phyloP scores from a whole-genome alignment of 2,329 filamentous ascomycete species.

The Aspergillus bombycis region DNA sequence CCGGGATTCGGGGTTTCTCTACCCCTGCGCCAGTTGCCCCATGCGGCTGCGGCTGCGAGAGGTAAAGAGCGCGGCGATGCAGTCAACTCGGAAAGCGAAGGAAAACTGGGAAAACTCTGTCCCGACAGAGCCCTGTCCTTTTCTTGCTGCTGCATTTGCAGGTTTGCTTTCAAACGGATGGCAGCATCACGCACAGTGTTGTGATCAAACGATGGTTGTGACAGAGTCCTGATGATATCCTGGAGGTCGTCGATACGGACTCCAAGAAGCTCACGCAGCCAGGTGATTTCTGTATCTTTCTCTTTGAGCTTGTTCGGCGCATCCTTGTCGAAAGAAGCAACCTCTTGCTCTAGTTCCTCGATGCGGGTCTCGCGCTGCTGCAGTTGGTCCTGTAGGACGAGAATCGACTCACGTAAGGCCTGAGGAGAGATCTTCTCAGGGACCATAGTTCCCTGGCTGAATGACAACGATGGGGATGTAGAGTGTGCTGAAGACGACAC shows the following conservation, averaged over 20 bases:
- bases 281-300: slow-evolving; percentile 89
- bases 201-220: slow-evolving; percentile 73
- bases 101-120: slow-evolving; percentile 71
- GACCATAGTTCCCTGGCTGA: slow-evolving; percentile 50
- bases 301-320: slow-evolving; percentile 83
- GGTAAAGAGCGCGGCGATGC: slow-evolving; percentile 77
- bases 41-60: slow-evolving; percentile 91
- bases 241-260: slow-evolving; percentile 89
- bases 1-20: slow-evolving; percentile 56
- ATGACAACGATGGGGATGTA: slow-evolving; percentile 52
- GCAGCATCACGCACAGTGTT: slow-evolving; percentile 84
- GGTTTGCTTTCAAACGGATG: slow-evolving; percentile 88
- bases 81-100: slow-evolving; percentile 74
- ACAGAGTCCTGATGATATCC: slow-evolving; percentile 82
- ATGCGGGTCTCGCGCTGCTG: slow-evolving; percentile 91
- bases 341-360: slow-evolving; percentile 77
- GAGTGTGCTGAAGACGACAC: slow-evolving; percentile 45
- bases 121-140: slow-evolving; percentile 79
- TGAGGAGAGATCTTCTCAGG: slow-evolving; percentile 92
- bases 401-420: slow-evolving; percentile 91
- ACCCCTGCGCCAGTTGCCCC: slow-evolving; percentile 87
- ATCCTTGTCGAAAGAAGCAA: slow-evolving; percentile 72
- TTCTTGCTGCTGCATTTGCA: slow-evolving; percentile 98
- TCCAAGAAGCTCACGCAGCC: slow-evolving; percentile 89
- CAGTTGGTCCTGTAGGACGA: slow-evolving; percentile 94